Conservation (phyloP, 768 basidiomycete genomes). For the Trametes gibbosa region DNA sequence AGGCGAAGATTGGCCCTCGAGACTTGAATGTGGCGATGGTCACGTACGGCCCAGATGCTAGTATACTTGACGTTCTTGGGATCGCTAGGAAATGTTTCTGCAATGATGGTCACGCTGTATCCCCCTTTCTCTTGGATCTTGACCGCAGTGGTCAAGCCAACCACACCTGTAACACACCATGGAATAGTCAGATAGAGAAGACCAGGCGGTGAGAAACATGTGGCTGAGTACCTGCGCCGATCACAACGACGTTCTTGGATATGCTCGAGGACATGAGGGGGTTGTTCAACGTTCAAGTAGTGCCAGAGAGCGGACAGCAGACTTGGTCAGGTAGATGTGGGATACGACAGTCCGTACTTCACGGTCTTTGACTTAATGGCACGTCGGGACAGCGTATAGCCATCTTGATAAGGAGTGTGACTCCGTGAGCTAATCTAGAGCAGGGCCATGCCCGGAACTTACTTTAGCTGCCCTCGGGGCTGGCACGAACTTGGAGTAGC, state of each 20-base stretch:
- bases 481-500: no score
- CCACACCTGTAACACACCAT: conserved; percentile 45
- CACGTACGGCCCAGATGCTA: conserved; percentile 76
- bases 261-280: conserved; percentile 2
- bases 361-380: no score
- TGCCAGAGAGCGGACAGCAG: background rate
- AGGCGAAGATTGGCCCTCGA: background rate
- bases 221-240: conserved; percentile 37
- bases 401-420: no score
- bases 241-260: conserved; percentile 33
- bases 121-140: conserved; percentile 61
- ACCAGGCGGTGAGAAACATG: background rate
- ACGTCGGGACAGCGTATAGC: no score
- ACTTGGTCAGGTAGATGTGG: background rate
- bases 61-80: conserved; percentile 73
- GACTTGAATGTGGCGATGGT: no score
- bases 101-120: conserved; percentile 66
- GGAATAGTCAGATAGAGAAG: background rate
- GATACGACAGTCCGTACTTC: no score
- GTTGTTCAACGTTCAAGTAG: no score
- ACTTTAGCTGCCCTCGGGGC: no score
- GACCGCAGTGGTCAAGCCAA: conserved; percentile 75
- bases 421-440: no score
- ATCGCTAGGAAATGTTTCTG: conserved; percentile 72
- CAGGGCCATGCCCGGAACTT: no score